Evolutionary conservation across 768 basidiomycete species (phyloP), one percentile per base, ranked within the genome.

Genomic region (Leccinum olivaceopallidum): DNA sequence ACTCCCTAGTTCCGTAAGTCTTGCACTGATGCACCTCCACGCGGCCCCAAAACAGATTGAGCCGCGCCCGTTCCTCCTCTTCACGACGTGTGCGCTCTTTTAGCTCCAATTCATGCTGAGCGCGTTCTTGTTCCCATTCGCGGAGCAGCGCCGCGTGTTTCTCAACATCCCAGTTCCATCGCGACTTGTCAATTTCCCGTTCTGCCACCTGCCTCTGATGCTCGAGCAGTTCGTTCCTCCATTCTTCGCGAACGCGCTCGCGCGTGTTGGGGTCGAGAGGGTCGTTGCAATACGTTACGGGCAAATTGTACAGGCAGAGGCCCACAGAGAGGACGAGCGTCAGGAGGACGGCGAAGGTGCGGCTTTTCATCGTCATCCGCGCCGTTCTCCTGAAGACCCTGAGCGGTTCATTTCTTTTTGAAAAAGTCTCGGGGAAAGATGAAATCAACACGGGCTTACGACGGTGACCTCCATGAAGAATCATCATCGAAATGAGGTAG

Each of bases 1-100:
- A 76, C 34, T 69, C 70, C 24, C 68, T 65, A 16, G 69, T 69
- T 0, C 57, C 70, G 16, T 70, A 74, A 0, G 67, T 67, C 30
- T 60, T 66, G 57, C 75, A 76, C 12, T 16, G 53, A 49, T 63
- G 65, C 4, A 63, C 55, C 30, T 71, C 57, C 0, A 66, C 37
- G 5, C 12, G 7, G 2, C 53, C 59, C 72, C 68, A 72, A 52
- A 59, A 69, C 62, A 76, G 67, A 42, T 65, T 59, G 12, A 72
- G 61, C n/a, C 61, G 69, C 34, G 63, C 57, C 10, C 73, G 69
- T 26, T 75, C 72, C 12, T 69, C 61, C 28, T 67, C 67, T 50
- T 74, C 71, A 61, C 65, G 26, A 65, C 67, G 36, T 34, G 49
- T 55, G 6, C 62, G 54, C 24, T 64, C 65, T 37, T 62, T 56